Base-by-base conservation (phyloP, 179 eudicot species). In the Monotropa hypopitys region DNA sequence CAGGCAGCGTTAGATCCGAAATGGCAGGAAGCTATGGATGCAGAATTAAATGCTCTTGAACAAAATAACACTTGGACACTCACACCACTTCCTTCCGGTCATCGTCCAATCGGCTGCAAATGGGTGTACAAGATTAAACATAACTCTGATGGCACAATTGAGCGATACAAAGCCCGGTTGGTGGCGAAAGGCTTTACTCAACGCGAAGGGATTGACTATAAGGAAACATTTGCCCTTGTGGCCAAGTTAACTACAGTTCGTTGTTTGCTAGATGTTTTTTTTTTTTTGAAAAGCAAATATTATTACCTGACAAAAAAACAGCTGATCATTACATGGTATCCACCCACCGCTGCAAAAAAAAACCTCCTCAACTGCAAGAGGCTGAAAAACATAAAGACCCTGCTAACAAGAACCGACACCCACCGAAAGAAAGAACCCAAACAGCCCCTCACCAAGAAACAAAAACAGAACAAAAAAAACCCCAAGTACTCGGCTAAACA, bases 111-210 rank as follows among this genome's bases (percentile, higher is more conserved):
- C 0, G 30, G 81, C 7, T 79, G 65, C 33, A 73, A 79, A 63
- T 78, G 81, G 81, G 76, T 78, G 5, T 79, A 45, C 20, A 62
- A 73, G 23, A 73, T 51, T 23, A 79, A 79, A 61, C 50, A 57
- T 6, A 46, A 65, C 2, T 20, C 66, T 33, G 81, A 79, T 73
- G 67, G 73, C 12, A 28, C 54, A 33, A 33, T 62, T 73, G 73
- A 79, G 28, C 0, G 56, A 7, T 50, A 28, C 18, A 79, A 79
- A 21, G 72, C 77, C n/a, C 46, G 72, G 7, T 23, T 72, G 5
- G 77, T 72, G 12, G 62, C 38, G 13, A 30, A 59, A 20, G 51
- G 77, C 8, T 57, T 54, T 9, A 57, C 77, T 40, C 77, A 75
- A 61, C 18, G 47, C 0, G 77, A 74, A 54, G 50, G 65, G 32